Conservation (phyloP, 495 filamentous ascomycete species). For the Xylaria palmicola region DNA sequence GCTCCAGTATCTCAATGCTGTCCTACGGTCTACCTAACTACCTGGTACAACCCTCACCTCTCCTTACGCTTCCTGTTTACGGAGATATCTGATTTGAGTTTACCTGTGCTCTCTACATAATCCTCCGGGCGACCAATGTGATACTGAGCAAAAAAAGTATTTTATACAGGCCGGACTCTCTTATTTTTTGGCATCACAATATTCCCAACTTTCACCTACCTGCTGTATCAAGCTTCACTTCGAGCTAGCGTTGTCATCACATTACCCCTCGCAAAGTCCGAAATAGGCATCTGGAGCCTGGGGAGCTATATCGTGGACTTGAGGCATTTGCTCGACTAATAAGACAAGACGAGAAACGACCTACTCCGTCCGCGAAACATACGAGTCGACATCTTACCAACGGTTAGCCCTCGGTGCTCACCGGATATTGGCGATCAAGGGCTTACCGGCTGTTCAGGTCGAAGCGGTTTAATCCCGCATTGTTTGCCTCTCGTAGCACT, state of each 20-base stretch:
- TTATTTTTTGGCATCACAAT: too few species aligned
- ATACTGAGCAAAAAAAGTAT: too few species aligned
- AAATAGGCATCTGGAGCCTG: not conserved
- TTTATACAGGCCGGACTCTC: too few species aligned
- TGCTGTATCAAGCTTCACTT: too few species aligned
- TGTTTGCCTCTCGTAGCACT: not conserved
- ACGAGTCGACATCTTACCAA: not conserved
- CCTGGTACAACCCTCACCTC: too few species aligned
- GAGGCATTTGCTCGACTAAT: not conserved
- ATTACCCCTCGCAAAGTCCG: constrained; percentile 1
- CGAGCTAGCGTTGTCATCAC: not conserved
- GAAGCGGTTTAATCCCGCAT: constrained; percentile 2
- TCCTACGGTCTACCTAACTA: too few species aligned
- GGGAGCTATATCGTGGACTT: not conserved
- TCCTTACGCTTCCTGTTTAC: too few species aligned
- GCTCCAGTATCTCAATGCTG: not conserved
- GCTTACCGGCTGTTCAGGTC: not conserved
- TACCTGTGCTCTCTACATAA: not conserved
- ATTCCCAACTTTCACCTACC: too few species aligned
- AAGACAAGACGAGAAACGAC: not conserved
- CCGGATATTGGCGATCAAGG: not conserved
- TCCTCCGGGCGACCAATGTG: too few species aligned
- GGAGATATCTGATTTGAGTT: not conserved
- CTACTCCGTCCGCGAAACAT: not conserved
- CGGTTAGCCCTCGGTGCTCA: not conserved